A percentile compares a stretch with the other conserved stretches of the same genome.
phyloP scores from a whole-genome alignment of 2,329 filamentous ascomycete species.

The Hirsutella thompsonii region DNA sequence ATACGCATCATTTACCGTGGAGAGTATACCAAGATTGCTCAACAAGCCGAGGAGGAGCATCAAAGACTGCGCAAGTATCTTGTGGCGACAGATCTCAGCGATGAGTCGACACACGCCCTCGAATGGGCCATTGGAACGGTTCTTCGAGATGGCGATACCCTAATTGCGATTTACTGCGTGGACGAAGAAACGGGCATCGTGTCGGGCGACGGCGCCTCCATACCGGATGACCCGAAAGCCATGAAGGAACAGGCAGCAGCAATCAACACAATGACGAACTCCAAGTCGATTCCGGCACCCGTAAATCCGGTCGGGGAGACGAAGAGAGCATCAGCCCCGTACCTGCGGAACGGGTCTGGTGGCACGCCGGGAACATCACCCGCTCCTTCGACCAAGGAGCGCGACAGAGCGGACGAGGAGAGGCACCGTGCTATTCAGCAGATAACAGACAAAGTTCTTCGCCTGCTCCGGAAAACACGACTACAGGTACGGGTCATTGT shows the following conservation, averaged over 20 bases:
- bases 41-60: constrained; percentile 66
- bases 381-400: constrained; percentile 33
- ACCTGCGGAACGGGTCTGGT: constrained; percentile 16
- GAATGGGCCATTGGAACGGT: constrained; percentile 98
- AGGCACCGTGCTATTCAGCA: constrained; percentile 68
- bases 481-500: constrained; percentile 88
- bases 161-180: constrained; percentile 86
- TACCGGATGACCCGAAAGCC: constrained; percentile 60
- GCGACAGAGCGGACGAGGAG: constrained; percentile 59
- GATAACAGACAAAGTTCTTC: constrained; percentile 76
- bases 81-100: constrained; percentile 89
- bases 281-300: constrained; percentile 18
- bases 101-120: constrained; percentile 86
- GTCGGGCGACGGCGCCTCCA: constrained; percentile 33
- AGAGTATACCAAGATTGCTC: constrained; percentile 64
- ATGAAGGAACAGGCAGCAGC: constrained; percentile 65
- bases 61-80: constrained; percentile 78
- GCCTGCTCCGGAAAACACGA: constrained; percentile 76
- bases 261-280: constrained; percentile 48
- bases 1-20: constrained; percentile 86
- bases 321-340: constrained; percentile 13
- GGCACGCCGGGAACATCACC: constrained; percentile 30
- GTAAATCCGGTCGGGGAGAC: constrained; percentile 21
- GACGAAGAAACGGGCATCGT: constrained; percentile 69
- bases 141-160: constrained; percentile 81